Base-by-base conservation (phyloP, 148 eudicot genomes). In the Camellia lanceoleosa region DNA sequence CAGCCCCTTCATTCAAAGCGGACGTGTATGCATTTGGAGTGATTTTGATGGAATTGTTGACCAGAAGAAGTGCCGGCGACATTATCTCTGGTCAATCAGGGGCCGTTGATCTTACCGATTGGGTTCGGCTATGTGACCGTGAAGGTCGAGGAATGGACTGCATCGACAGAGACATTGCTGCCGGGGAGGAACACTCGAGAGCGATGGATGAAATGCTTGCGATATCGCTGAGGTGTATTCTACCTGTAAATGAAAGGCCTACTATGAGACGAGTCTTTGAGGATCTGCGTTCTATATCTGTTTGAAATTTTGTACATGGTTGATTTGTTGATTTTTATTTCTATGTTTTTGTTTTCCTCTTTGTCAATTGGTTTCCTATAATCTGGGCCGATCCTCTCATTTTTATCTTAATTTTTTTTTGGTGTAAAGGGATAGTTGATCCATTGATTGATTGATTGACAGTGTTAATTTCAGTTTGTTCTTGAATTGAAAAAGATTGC, bases 41-140 rank as follows among this genome's bases (percentile, higher is more conserved):
- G 69, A 96, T 96, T 66, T 68, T 96, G 76, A 91, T 96, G 99
- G 99, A 96, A 82, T 72, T 93, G 59, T 74, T 96, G 87, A 92
- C 99, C 0, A 79, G 95, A 84, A 93, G 95, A 89, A 96, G 99
- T 80, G 99, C 98, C 0, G 99, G 99, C 64, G 99, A 96, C 85
- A 93, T 96, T 61, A 96, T 96, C 71, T 96, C 99, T 0, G 98
- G 98, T 23, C 97, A 90, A 61, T 96, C 98, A 0, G 97, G 98
- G 14, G 98, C 94, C 2, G 99, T 96, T 60, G 98, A 96, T 86
- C 92, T 96, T 2, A 89, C 98, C 5, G 99, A 96, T 86, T 96
- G 99, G 99, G 99, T 96, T 74, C 82, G 94, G 30, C 79, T 93
- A 68, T 96, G 98, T 59, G 92, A 93, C 78, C 91, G 83, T 81